A percentile compares a stretch with the other conserved stretches of the same genome.
These are phyloP conservation scores for Hypoxylon sp. DNA, from an alignment of 2,329 filamentous ascomycete genomes.

Conservation along the genomic window DNA sequence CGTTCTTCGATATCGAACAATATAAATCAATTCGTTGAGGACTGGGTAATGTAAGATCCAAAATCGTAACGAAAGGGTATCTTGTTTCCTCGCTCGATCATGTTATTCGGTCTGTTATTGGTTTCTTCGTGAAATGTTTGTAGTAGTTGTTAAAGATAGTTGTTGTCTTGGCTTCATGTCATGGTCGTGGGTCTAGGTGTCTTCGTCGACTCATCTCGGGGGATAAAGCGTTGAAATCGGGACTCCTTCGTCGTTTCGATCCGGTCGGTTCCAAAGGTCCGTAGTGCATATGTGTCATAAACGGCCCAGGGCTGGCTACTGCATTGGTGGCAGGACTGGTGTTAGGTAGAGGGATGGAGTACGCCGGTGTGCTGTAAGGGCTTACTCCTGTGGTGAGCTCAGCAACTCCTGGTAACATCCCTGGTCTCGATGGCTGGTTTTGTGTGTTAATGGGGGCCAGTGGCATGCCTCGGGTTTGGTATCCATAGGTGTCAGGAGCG, in stretches of 20 bases:
- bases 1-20: no score
- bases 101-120: no score
- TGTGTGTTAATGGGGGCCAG: constrained; percentile 63
- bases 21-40: no score
- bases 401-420: constrained; percentile 66
- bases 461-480: constrained; percentile 49
- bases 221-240: constrained; percentile 51
- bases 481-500: constrained; percentile 16
- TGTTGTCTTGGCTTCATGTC: no score
- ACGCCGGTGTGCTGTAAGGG: constrained; percentile 67
- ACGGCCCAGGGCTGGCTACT: constrained; percentile 54
- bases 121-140: no score
- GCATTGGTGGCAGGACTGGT: constrained; percentile 51
- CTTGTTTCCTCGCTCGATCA: no score
- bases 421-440: constrained; percentile 51
- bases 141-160: no score
- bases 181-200: constrained; percentile 46
- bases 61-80: no score
- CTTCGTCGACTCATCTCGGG: constrained; percentile 58
- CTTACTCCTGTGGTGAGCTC: constrained; percentile 71
- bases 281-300: constrained; percentile 48
- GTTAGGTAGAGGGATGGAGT: constrained; percentile 54
- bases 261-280: constrained; percentile 52
- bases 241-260: constrained; percentile 63
- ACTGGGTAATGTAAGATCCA: no score